Conservation (phyloP, 169 alveolate species). For the Theileria parva region DNA sequence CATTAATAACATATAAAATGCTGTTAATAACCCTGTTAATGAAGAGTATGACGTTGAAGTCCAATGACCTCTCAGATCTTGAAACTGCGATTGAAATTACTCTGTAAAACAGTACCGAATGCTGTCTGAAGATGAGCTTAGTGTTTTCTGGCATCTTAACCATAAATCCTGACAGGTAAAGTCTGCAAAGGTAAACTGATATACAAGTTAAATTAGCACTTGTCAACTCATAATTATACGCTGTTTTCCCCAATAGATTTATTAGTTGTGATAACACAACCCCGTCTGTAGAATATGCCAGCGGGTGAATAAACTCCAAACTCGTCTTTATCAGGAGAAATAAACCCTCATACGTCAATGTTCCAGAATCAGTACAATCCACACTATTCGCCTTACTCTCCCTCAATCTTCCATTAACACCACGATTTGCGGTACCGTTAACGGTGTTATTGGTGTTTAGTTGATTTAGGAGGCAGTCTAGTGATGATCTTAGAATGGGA, state of each 20-base stretch:
- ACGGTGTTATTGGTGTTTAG: not conserved
- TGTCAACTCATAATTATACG: conserved; percentile 13
- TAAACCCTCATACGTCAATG: conserved; percentile 63
- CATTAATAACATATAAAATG: not conserved
- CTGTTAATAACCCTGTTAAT: conserved; percentile 29
- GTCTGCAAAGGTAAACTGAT: conserved; percentile 46
- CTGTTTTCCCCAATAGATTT: conserved; percentile 29
- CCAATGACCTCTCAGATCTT: conserved; percentile 15
- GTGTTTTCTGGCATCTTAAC: not conserved
- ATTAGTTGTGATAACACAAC: conserved; percentile 20
- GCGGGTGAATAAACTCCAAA: conserved; percentile 47
- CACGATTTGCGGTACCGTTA: not conserved
- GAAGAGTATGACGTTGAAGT: conserved; percentile 34
- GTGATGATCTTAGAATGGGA: conserved; percentile 42
- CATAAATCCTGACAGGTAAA: conserved; percentile 20
- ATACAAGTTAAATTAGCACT: conserved; percentile 43
- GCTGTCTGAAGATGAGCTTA: conserved; percentile 19
- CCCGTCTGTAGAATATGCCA: conserved; percentile 39
- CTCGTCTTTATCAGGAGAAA: conserved; percentile 43
- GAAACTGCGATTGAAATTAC: conserved; percentile 33
- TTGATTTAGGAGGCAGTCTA: conserved; percentile 52
- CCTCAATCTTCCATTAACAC: not conserved
- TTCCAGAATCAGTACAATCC: conserved; percentile 34
- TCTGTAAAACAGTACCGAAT: conserved; percentile 29
- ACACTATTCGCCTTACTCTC: not conserved